phyloP scores from a whole-genome alignment of 805 yeast genomes.

The Ogataea paradorogensis region DNA sequence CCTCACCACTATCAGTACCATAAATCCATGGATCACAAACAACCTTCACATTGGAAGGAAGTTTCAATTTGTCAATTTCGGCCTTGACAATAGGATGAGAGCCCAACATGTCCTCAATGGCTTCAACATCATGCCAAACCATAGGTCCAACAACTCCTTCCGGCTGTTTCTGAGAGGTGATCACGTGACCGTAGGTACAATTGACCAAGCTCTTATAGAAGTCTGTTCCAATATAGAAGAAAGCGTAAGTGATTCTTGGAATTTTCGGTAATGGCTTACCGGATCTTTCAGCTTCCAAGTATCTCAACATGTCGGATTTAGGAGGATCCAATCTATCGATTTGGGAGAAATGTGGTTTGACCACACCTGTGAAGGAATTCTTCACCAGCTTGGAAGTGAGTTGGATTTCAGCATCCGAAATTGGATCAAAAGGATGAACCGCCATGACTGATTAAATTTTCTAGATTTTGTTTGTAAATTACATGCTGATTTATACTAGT shows the following conservation, averaged over 20 bases:
- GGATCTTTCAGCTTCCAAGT: slow-evolving; percentile 62
- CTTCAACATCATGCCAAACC: slow-evolving; percentile 59
- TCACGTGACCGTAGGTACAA: slow-evolving; percentile 58
- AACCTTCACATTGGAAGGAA: slow-evolving; percentile 53
- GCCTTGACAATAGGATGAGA: slow-evolving; percentile 59
- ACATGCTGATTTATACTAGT: not conserved
- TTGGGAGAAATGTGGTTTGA: slow-evolving; percentile 60
- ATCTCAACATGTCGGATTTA: slow-evolving; percentile 65
- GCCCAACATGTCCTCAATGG: slow-evolving; percentile 49
- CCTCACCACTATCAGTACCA: slow-evolving; percentile 61
- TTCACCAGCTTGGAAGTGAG: slow-evolving; percentile 58
- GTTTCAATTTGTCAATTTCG: slow-evolving; percentile 62
- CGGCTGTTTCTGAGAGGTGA: slow-evolving; percentile 54
- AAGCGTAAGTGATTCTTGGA: slow-evolving; percentile 65
- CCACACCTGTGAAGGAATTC: slow-evolving; percentile 49
- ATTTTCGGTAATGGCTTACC: slow-evolving; percentile 52
- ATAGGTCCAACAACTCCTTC: slow-evolving; percentile 70
- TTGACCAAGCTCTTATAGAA: slow-evolving; percentile 74
- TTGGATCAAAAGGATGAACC: slow-evolving; percentile 35
- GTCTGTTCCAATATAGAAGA: slow-evolving; percentile 53
- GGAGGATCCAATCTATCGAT: slow-evolving; percentile 77
- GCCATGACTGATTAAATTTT: slow-evolving; percentile 1
- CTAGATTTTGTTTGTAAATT: not conserved
- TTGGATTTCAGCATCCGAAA: slow-evolving; percentile 54
- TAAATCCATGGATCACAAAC: slow-evolving; percentile 84